Conservation (phyloP, 306 rosid species). For the Quercus gilva region DNA sequence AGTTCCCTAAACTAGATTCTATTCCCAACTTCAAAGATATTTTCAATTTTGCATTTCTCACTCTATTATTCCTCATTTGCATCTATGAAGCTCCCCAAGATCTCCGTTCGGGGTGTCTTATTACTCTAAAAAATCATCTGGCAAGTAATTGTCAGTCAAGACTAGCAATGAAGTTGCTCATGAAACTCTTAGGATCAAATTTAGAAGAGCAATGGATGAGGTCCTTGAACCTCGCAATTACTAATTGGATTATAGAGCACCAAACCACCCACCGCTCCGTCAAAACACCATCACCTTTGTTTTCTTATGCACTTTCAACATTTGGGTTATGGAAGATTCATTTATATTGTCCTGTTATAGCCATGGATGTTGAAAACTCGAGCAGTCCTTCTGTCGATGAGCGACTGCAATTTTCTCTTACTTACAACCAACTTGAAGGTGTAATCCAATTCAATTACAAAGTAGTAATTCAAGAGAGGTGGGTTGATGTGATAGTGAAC, state of each 20-base stretch:
- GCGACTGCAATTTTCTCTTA: constrained; percentile 72
- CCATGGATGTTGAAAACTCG: constrained; percentile 55
- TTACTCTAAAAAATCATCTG: constrained; percentile 41
- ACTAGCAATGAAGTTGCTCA: constrained; percentile 47
- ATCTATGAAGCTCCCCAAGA: constrained; percentile 74
- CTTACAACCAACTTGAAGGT: constrained; percentile 83
- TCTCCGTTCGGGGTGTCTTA: constrained; percentile 58
- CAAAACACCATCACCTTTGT: constrained; percentile 69
- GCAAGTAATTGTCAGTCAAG: constrained; percentile 37
- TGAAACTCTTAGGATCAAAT: constrained; percentile 78
- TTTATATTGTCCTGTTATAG: constrained; percentile 77
- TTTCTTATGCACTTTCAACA: constrained; percentile 64
- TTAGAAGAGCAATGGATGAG: constrained; percentile 93
- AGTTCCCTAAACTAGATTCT: constrained; percentile 45
- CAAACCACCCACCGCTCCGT: constrained; percentile 36
- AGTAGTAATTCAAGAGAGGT: constrained; percentile 47
- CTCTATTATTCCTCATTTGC: constrained; percentile 68
- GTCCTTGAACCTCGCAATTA: constrained; percentile 76
- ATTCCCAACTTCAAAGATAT: constrained; percentile 44
- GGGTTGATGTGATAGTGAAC: constrained; percentile 69
- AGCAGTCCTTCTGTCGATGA: constrained; percentile 58
- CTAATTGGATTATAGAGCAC: constrained; percentile 71
- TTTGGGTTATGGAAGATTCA: constrained; percentile 84
- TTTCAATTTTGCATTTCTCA: constrained; percentile 66
- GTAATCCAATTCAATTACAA: constrained; percentile 81